Conservation (phyloP, 2,329 filamentous ascomycete genomes). For the Byssothecium circinans region DNA sequence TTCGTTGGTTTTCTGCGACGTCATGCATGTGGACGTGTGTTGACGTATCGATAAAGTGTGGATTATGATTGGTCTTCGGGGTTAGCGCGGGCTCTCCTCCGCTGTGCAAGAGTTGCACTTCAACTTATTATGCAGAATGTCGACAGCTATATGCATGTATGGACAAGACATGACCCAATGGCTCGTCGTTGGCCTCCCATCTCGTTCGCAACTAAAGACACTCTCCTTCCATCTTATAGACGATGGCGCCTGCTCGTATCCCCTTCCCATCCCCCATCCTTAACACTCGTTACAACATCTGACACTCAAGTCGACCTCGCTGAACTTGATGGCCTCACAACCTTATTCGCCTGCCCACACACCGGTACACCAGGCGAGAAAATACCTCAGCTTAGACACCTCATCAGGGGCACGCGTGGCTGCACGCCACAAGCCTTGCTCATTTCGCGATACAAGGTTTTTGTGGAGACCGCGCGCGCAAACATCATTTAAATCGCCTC, state of each 20-base stretch:
- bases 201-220: too few species aligned
- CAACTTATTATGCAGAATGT: too few species aligned
- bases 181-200: too few species aligned
- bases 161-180: too few species aligned
- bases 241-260: constrained; percentile 45
- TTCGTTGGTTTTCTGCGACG: constrained; percentile 4
- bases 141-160: too few species aligned
- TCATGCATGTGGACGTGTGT: constrained; percentile 4
- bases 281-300: constrained; percentile 39
- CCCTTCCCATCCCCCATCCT: constrained; percentile 31
- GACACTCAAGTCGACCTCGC: constrained; percentile 10
- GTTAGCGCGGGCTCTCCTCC: not conserved
- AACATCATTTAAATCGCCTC: too few species aligned
- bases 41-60: constrained; percentile 4
- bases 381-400: constrained; percentile 47
- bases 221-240: too few species aligned
- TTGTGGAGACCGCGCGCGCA: too few species aligned
- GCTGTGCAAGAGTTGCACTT: too few species aligned
- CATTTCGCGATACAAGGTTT: constrained; percentile 48
- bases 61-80: constrained; percentile 1
- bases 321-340: too few species aligned
- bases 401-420: constrained; percentile 47
- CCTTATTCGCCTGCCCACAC: too few species aligned
- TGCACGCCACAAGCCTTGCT: constrained; percentile 51
- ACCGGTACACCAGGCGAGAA: constrained; percentile 28